These are phyloP conservation scores for Lepiota subincarnata DNA, from an alignment of 768 basidiomycete genomes.

Conservation along the genomic window DNA sequence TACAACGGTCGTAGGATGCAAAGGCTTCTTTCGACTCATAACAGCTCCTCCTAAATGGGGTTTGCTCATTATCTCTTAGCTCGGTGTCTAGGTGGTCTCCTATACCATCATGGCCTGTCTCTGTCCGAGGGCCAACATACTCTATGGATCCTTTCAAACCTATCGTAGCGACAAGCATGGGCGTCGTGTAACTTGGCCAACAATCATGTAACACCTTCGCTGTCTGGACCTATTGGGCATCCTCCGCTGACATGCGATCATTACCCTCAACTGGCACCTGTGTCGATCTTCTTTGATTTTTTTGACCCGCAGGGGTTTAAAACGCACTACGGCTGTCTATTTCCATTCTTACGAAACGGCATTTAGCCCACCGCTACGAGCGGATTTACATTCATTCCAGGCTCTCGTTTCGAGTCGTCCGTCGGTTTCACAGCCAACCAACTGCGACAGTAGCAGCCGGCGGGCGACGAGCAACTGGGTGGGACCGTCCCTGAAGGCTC, in stretches of 20 bases:
- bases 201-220: constrained; percentile 29
- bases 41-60: constrained; percentile 21
- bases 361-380: constrained; percentile 21
- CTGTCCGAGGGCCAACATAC: not conserved
- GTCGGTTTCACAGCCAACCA: not conserved
- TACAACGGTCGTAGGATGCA: too few species aligned
- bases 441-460: constrained; percentile 33
- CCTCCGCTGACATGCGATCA: constrained; percentile 26
- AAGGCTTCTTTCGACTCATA: constrained; percentile 15
- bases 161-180: constrained; percentile 11
- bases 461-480: constrained; percentile 25
- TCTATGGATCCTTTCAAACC: not conserved
- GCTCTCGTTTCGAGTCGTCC: not conserved
- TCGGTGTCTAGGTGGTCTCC: constrained; percentile 29
- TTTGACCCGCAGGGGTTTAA: constrained; percentile 28
- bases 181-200: constrained; percentile 29
- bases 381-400: constrained; percentile 7
- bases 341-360: constrained; percentile 9
- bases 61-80: constrained; percentile 27
- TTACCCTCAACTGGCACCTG: not conserved
- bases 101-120: constrained; percentile 27
- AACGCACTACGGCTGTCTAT: not conserved
- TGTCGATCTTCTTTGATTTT: constrained; percentile 17
- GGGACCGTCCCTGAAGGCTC: constrained; percentile 31
- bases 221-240: constrained; percentile 28